Conservation (phyloP, 78 protist genomes). For the Protostelium mycophagum region DNA sequence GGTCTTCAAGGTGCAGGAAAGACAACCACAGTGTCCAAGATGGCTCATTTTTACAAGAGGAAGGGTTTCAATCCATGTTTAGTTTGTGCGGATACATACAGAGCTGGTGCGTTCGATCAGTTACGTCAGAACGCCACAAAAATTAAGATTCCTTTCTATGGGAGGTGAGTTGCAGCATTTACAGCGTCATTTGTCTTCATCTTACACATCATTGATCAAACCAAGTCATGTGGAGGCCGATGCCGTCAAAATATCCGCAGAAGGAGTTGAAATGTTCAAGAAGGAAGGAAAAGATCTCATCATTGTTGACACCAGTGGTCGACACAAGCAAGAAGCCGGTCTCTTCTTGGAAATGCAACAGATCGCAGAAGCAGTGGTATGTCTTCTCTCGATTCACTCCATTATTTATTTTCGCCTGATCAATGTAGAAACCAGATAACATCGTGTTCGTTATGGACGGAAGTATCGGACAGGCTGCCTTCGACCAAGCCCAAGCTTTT, state of each 20-base stretch:
- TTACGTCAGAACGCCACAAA: slow-evolving; percentile 97
- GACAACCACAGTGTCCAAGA: slow-evolving; percentile 74
- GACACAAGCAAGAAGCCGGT: slow-evolving; percentile 96
- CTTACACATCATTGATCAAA: no score
- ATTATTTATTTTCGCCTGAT: background rate
- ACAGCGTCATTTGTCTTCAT: slow-evolving; percentile 9
- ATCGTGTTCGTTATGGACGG: slow-evolving; percentile 96
- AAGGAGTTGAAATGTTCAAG: slow-evolving; percentile 90
- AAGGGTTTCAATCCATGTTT: slow-evolving; percentile 89
- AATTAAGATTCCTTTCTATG: slow-evolving; percentile 92
- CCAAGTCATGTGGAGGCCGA: slow-evolving; percentile 80
- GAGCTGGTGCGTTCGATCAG: slow-evolving; percentile 99
- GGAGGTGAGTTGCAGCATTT: slow-evolving; percentile 17
- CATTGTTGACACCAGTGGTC: slow-evolving; percentile 97
- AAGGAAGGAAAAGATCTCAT: slow-evolving; percentile 87
- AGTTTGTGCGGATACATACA: slow-evolving; percentile 99
- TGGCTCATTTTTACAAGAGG: slow-evolving; percentile 86
- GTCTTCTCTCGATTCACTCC: background rate
- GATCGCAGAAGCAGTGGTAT: slow-evolving; percentile 59
- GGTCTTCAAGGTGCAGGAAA: slow-evolving; percentile 93
- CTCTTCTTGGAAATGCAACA: slow-evolving; percentile 97
- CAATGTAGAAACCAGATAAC: slow-evolving; percentile 84
- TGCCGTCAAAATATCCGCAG: slow-evolving; percentile 89
- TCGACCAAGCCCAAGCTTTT: slow-evolving; percentile 88
- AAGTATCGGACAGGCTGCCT: slow-evolving; percentile 94